phyloP scores from a whole-genome alignment of 2,329 filamentous ascomycete genomes.

The Venturia aucupariae region DNA sequence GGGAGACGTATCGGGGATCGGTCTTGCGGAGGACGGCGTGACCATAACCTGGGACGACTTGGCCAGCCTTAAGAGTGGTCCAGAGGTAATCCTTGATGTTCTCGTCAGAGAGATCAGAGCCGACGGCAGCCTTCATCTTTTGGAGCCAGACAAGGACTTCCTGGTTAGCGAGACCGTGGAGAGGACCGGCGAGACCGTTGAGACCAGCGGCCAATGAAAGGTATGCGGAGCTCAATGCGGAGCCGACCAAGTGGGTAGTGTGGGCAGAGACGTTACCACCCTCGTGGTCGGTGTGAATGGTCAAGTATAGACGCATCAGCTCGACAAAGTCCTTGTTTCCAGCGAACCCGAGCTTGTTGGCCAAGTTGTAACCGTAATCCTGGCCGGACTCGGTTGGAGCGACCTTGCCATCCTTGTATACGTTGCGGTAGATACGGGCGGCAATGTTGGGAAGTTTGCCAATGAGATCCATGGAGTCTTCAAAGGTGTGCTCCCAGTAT shows the following conservation, averaged over 20 bases:
- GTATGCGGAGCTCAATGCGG: constrained; percentile 93
- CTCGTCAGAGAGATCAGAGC: constrained; percentile 91
- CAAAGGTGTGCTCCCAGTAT: constrained; percentile 99
- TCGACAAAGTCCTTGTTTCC: constrained; percentile 95
- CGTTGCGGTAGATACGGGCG: constrained; percentile 98
- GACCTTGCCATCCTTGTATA: constrained; percentile 99
- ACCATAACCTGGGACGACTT: constrained; percentile 95
- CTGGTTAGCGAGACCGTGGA: constrained; percentile 99
- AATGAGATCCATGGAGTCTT: constrained; percentile 99
- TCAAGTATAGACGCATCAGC: constrained; percentile 97
- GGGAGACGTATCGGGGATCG: constrained; percentile 95
- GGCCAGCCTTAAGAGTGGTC: constrained; percentile 89
- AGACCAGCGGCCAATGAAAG: constrained; percentile 93
- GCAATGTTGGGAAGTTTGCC: constrained; percentile 98
- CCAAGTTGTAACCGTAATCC: constrained; percentile 99
- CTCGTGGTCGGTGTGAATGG: constrained; percentile 99
- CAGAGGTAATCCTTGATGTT: constrained; percentile 98
- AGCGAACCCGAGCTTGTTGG: constrained; percentile 96
- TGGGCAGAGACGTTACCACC: constrained; percentile 98
- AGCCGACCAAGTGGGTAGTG: constrained; percentile 96
- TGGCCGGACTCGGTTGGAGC: constrained; percentile 94
- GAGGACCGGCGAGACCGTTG: constrained; percentile 94
- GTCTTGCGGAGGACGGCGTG: constrained; percentile 99
- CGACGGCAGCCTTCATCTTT: constrained; percentile 94
- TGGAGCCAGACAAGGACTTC: constrained; percentile 98